Evolutionary conservation across 495 filamentous ascomycete species (phyloP), one percentile per base, ranked within the genome.

Genomic region (Tuber indicum): DNA sequence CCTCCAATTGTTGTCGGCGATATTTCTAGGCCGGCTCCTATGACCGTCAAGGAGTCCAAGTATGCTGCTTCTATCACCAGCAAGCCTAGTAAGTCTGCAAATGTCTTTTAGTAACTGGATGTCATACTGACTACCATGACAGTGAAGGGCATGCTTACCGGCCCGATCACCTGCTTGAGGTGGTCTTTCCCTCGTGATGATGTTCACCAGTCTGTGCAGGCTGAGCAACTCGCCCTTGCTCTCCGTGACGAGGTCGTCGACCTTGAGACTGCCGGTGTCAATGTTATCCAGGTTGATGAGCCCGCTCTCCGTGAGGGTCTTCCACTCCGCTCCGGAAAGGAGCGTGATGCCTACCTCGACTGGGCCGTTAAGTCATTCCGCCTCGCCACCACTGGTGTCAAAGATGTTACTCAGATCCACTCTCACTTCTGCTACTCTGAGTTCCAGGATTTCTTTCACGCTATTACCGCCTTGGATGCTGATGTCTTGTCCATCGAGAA

Each of bases 401-500:
- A 92, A 84, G 93, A 99, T 85, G 92, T 90, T 75, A 98, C 96
- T 81, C 96, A 99, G 89, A 97, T 99, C 86, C 96, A 99, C 90
- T 97, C 94, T 73, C 96, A 99, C 89, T 99, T 99, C 94, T 99
- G 96, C 87, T 99, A 99, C 91, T 97, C 94, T 70, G 96, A 99
- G 89, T 99, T 99, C 92, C 96, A 99, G 87, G 96, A 99, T 89
- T 99, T 99, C 90, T 99, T 99, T 92, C 93, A 98, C 86, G 95
- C 96, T 86, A 99, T 99, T 81, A 94, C 96, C 78, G 96, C 96
- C 66, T 89, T 99, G 76, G 96, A 99, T 85, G 94, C 96, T 81
- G 96, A 99, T 88, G 96, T 99, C 75, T 91, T 99, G 81, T 94
- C 91, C 84, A 99, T 99, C 84, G 96, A 99, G 91, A 98, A 98